phyloP scores from a whole-genome alignment of 495 filamentous ascomycete genomes.

The Melanomma pulvis-pyrius region DNA sequence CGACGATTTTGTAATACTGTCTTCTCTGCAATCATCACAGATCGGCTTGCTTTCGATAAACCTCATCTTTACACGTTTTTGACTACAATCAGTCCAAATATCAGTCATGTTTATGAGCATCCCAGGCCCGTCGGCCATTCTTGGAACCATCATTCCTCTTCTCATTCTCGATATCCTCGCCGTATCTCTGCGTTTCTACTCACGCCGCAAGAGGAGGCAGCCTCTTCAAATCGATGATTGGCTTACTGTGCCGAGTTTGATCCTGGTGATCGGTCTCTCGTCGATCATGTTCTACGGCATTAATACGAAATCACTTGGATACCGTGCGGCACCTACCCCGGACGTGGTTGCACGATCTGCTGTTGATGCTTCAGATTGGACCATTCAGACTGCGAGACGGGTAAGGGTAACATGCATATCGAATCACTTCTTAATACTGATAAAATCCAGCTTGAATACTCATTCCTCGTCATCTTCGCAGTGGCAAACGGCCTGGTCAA shows the following conservation, averaged over 20 bases:
- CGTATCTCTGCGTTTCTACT: constrained; percentile 8
- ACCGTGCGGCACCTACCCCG: not conserved
- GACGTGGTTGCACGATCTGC: not conserved
- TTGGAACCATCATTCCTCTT: constrained; percentile 7
- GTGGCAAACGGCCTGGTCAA: not conserved
- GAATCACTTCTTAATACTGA: not conserved
- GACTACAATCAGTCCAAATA: not conserved
- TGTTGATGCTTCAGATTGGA: not conserved
- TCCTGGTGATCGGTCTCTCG: not conserved
- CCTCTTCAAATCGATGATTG: constrained; percentile 9
- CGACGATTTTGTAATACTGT: not conserved
- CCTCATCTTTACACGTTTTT: not conserved
- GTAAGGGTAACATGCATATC: not conserved
- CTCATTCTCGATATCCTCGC: constrained; percentile 6
- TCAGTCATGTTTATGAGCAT: not conserved
- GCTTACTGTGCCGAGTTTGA: constrained; percentile 4
- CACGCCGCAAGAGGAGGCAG: not conserved
- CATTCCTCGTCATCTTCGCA: constrained; percentile 9
- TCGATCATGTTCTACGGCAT: constrained; percentile 12
- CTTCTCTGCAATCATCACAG: not conserved
- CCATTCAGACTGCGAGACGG: not conserved
- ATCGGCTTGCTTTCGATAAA: not conserved
- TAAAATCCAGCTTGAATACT: constrained; percentile 6
- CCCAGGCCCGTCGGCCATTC: constrained; percentile 1
- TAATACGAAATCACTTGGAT: constrained; percentile 4